phyloP scores from a whole-genome alignment of 164 flowering plant species.

The Euptelea pleiosperma region DNA sequence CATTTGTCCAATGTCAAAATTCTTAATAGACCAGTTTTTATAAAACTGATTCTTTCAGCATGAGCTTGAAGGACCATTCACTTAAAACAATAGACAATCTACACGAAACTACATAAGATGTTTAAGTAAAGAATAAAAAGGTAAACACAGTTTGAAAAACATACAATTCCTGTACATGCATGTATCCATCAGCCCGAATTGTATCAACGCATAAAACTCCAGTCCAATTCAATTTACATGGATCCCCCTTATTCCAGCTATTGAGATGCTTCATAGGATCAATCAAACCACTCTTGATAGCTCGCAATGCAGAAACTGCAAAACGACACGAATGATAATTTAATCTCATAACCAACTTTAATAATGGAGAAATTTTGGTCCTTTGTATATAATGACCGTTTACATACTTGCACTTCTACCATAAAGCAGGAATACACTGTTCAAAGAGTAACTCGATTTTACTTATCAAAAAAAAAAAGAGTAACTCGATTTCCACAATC shows the following conservation, averaged over 20 bases:
- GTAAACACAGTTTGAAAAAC: constrained; percentile 10
- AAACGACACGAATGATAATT: not conserved
- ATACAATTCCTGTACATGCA: constrained; percentile 73
- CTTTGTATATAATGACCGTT: not conserved
- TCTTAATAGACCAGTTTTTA: not conserved
- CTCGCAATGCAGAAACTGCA: constrained; percentile 59
- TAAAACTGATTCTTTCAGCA: not conserved
- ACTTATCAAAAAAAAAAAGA: not conserved
- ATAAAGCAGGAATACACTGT: not conserved
- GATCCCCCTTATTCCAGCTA: constrained; percentile 70
- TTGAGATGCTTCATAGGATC: constrained; percentile 49
- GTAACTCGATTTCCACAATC: too few relatives aligned
- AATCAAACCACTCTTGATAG: constrained; percentile 41
- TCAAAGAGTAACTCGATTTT: not conserved
- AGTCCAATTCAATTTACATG: constrained; percentile 75
- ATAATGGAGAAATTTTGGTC: not conserved
- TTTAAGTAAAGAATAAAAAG: not conserved
- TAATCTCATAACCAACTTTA: not conserved
- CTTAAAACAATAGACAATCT: not conserved
- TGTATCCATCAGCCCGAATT: constrained; percentile 52
- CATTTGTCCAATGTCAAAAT: not conserved
- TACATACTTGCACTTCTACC: not conserved
- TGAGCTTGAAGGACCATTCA: not conserved
- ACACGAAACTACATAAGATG: not conserved
- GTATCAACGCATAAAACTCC: constrained; percentile 68